Evolutionary conservation across 2,329 filamentous ascomycete genomes (phyloP).

Genomic region (Colletotrichum sp.): DNA sequence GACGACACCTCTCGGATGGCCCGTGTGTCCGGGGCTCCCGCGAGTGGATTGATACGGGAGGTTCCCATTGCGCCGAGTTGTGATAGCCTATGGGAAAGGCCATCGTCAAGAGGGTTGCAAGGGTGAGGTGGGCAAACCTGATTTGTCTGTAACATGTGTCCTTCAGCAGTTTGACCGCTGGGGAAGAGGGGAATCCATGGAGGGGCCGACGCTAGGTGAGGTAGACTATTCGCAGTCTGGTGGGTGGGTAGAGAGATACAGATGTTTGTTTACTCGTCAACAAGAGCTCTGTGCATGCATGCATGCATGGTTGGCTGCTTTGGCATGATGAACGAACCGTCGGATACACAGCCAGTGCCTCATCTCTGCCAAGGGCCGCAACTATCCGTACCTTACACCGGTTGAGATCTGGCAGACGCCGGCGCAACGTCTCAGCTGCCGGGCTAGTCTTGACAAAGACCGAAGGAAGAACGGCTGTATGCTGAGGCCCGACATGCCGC

Average conservation of each 20-base stretch:
- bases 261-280: not conserved
- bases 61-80: not conserved
- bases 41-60: conserved; percentile 1
- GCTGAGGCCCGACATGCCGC: not conserved
- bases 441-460: not conserved
- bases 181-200: not conserved
- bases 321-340: not conserved
- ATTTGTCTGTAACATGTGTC: not conserved
- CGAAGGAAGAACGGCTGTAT: not conserved
- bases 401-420: not conserved
- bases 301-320: not conserved
- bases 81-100: not conserved
- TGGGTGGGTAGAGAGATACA: not conserved
- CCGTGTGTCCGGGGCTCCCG: conserved; percentile 12
- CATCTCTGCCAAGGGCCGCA: not conserved
- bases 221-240: not conserved
- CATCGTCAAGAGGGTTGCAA: not conserved
- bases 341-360: not conserved
- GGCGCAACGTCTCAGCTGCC: not conserved
- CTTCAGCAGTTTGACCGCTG: not conserved
- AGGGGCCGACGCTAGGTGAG: not conserved
- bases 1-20: conserved; percentile 6
- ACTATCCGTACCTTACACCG: not conserved
- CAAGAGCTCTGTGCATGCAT: not conserved
- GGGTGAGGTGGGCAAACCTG: conserved; percentile 1